Evolutionary conservation across 371 early-diverging fungal genomes (phyloP), one percentile per base, ranked within the genome.

Genomic region (Sanchytrium tribonematis): DNA sequence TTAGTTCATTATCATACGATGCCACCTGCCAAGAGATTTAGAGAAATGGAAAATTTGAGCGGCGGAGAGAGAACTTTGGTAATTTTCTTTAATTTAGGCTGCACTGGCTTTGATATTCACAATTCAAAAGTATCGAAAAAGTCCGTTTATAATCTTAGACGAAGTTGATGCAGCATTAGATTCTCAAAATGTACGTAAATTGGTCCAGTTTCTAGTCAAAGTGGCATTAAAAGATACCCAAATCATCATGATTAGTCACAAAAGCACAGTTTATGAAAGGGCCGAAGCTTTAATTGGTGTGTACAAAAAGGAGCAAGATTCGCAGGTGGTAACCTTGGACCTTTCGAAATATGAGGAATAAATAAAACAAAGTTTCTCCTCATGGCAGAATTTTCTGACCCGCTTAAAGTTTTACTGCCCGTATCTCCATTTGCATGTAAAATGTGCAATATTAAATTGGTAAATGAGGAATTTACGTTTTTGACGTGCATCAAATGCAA

Each of bases 161-260:
- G 99, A 99, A 79, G 91, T 99, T 1, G 99, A 99, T 79, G 94
- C 98, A 1, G 99, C 99, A 0, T 80, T 99, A 31, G 99, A 99
- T 76, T 91, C 91, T 77, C 83, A 88, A 69, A 98, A 99, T 76
- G 98, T 98, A 1, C 80, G 85, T 16, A 86, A 86, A 72, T 86
- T 99, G 31, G 91, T 92, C 0, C 81, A 81, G 32, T 98, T 93
- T 77, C 83, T 99, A 68, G 84, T 86, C 65, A 75, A 77, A 68
- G 78, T 80, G 31, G 66, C 68, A 22, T 28, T 68, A 48, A 28
- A 66, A 0, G 74, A 76, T 27, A 85, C 91, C 71, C 99, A 99
- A 81, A 97, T 98, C 74, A 88, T 99, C 69, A 93, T 98, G 31
- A 97, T 98, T 68, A 93, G 91, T n/a, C 86, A 97, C 67, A 97